These are phyloP conservation scores for Exophiala viscosa DNA, from an alignment of 2,329 filamentous ascomycete species.

Conservation along the genomic window DNA sequence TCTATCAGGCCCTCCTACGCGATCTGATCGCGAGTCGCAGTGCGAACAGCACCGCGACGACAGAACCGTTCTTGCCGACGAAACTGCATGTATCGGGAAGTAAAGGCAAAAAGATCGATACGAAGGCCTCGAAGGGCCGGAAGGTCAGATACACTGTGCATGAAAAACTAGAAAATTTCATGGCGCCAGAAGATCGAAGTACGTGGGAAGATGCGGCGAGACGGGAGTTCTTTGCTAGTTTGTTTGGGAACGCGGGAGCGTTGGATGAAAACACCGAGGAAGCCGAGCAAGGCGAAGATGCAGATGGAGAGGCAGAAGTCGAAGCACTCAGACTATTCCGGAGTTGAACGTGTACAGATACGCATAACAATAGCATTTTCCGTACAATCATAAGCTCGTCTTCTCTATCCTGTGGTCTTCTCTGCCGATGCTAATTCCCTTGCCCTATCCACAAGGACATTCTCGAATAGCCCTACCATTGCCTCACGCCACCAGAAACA, in stretches of 20 bases:
- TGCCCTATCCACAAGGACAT: neutral
- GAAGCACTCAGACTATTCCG: slow-evolving; percentile 35
- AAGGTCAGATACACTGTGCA: slow-evolving; percentile 94
- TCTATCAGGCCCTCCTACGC: slow-evolving; percentile 89
- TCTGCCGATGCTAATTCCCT: neutral
- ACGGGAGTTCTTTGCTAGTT: slow-evolving; percentile 69
- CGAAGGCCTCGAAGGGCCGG: slow-evolving; percentile 88
- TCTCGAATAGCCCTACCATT: neutral
- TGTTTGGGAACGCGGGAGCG: slow-evolving; percentile 68
- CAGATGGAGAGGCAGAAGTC: slow-evolving; percentile 30
- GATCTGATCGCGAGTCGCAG: slow-evolving; percentile 83
- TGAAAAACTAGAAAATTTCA: slow-evolving; percentile 97
- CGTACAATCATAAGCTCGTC: neutral
- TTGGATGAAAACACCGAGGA: slow-evolving; percentile 57
- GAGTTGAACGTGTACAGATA: slow-evolving; percentile 3
- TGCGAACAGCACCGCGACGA: slow-evolving; percentile 37
- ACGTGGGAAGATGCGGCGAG: slow-evolving; percentile 80
- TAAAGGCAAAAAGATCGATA: slow-evolving; percentile 75
- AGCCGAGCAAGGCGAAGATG: slow-evolving; percentile 47
- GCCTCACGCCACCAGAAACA: too few relatives aligned
- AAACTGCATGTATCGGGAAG: slow-evolving; percentile 41
- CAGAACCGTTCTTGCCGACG: slow-evolving; percentile 36
- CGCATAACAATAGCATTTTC: too few relatives aligned
- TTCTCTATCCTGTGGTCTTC: neutral
- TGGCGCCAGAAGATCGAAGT: slow-evolving; percentile 71